Percentiles rank a stretch among this genome's conserved stretches.
Conservation (phyloP, 2,329 filamentous ascomycete species). For the Colletotrichum lini region DNA sequence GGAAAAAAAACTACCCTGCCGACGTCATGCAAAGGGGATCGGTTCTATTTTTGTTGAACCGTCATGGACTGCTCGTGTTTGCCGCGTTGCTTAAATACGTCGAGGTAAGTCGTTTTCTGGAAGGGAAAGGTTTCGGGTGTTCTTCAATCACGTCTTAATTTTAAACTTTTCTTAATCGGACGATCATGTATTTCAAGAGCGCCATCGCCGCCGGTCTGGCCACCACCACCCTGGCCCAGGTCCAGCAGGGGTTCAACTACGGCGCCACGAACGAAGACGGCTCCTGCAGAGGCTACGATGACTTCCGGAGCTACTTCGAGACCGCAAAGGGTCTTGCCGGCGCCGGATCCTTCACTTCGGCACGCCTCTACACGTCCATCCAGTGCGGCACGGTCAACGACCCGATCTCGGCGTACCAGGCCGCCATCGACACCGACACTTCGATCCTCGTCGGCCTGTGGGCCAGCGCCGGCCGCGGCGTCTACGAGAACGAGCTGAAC, state of each 20-base stretch:
- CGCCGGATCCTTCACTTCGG: slow-evolving; percentile 28
- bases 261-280: slow-evolving; percentile 40
- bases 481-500: slow-evolving; percentile 61
- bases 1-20: neutral
- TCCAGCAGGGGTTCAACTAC: slow-evolving; percentile 41
- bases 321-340: slow-evolving; percentile 31
- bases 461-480: slow-evolving; percentile 56
- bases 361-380: slow-evolving; percentile 40
- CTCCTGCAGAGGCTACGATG: slow-evolving; percentile 36
- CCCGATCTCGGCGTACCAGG: slow-evolving; percentile 79
- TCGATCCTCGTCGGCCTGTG: slow-evolving; percentile 69
- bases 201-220: slow-evolving; percentile 22
- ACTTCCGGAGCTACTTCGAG: slow-evolving; percentile 39
- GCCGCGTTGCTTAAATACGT: slow-evolving; percentile 1
- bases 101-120: too few relatives aligned
- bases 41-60: slow-evolving; percentile 26
- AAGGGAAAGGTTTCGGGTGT: rapidly evolving
- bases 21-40: slow-evolving; percentile 29
- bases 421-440: slow-evolving; percentile 64
- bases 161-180: neutral
- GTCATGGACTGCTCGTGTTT: neutral
- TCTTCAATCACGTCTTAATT: too few relatives aligned
- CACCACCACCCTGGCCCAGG: slow-evolving; percentile 28
- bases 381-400: slow-evolving; percentile 51
- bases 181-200: slow-evolving; percentile 14